phyloP scores from a whole-genome alignment of 129 eudicot genomes.

The Flaveria ramosissima region DNA sequence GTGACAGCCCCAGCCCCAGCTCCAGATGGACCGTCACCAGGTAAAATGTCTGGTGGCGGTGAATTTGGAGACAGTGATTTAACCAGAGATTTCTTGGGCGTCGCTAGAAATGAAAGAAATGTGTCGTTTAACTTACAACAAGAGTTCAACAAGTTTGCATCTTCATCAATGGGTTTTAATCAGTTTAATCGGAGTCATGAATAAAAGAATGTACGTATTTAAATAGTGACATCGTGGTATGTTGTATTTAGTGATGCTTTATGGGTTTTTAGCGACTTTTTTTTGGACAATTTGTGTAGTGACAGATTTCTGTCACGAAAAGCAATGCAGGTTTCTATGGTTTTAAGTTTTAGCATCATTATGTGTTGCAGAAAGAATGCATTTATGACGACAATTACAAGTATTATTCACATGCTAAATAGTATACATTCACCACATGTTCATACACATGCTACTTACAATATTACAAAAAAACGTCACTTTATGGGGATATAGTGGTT shows the following conservation, averaged over 20 bases:
- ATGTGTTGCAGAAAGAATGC: constrained; percentile 10
- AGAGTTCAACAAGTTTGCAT: constrained; percentile 41
- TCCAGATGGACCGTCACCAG: constrained; percentile 12
- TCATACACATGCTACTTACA: background rate
- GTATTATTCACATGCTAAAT: background rate
- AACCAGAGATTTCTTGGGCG: constrained; percentile 39
- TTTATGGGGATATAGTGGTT: no score
- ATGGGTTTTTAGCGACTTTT: constrained; percentile 24
- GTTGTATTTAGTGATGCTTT: constrained; percentile 28
- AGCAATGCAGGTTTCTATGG: constrained; percentile 20
- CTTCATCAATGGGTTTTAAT: constrained; percentile 39
- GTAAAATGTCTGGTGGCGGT: constrained; percentile 29
- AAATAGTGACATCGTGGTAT: background rate
- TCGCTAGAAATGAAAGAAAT: constrained; percentile 32
- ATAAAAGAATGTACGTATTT: constrained; percentile 1
- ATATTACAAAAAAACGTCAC: background rate
- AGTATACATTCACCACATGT: background rate
- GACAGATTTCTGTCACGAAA: constrained; percentile 24
- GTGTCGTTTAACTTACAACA: constrained; percentile 38
- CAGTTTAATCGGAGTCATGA: constrained; percentile 36
- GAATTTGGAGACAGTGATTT: constrained; percentile 33
- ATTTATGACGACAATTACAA: constrained; percentile 7
- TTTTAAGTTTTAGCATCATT: constrained; percentile 24
- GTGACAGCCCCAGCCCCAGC: background rate
- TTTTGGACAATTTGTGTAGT: constrained; percentile 28